phyloP scores from a whole-genome alignment of 495 filamentous ascomycete species.

The Aspergillus steynii region DNA sequence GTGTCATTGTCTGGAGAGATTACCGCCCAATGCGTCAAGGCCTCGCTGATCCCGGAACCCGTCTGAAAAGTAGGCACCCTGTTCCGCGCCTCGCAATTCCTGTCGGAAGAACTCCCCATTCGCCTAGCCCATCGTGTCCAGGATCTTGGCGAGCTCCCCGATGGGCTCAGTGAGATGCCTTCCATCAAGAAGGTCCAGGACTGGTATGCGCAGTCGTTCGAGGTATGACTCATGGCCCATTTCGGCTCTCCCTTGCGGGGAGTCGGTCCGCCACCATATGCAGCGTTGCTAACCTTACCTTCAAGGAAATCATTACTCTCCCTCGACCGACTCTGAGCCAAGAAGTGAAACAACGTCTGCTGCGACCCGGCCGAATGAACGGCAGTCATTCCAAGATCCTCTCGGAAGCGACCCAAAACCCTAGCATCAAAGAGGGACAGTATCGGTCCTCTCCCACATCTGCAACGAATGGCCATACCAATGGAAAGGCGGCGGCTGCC shows the following conservation, averaged over 20 bases:
- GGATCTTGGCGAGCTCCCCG: constrained; percentile 88
- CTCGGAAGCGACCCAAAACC: constrained; percentile 82
- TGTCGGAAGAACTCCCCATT: constrained; percentile 97
- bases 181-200: constrained; percentile 93
- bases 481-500: constrained; percentile 37
- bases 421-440: constrained; percentile 82
- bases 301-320: constrained; percentile 87
- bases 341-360: constrained; percentile 76
- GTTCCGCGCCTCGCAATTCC: constrained; percentile 96
- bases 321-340: constrained; percentile 72
- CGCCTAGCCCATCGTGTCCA: constrained; percentile 94
- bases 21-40: neutral
- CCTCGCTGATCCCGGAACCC: constrained; percentile 17
- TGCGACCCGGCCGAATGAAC: constrained; percentile 66
- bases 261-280: neutral
- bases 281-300: neutral
- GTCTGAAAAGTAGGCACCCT: constrained; percentile 68
- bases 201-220: constrained; percentile 99
- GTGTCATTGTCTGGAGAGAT: neutral
- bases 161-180: constrained; percentile 97
- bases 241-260: neutral
- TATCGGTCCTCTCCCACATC: constrained; percentile 70
- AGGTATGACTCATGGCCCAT: constrained; percentile 59
- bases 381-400: constrained; percentile 65
- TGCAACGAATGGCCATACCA: constrained; percentile 48